Percentiles rank a stretch among this genome's conserved stretches.
Conservation (phyloP, 31 red algal genomes). For the Asparagopsis taxiformis region DNA sequence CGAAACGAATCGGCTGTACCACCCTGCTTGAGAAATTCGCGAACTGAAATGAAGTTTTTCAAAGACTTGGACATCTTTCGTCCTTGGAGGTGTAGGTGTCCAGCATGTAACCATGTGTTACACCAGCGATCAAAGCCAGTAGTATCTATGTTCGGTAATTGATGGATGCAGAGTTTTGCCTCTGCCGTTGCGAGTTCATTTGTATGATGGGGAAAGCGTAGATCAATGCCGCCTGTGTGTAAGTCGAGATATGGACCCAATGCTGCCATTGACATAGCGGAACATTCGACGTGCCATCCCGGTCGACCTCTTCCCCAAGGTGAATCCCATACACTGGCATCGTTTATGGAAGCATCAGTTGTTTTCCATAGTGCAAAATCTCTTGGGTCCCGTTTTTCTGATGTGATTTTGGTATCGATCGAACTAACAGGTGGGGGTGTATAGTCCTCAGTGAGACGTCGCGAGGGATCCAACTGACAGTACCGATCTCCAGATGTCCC, state of each 20-base stretch:
- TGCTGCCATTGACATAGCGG: slow-evolving; percentile 60
- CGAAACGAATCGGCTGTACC: slow-evolving; percentile 74
- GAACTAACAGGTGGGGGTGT: neutral
- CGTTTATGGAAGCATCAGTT: neutral
- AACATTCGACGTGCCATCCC: slow-evolving; percentile 90
- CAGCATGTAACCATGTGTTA: slow-evolving; percentile 81
- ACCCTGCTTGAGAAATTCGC: slow-evolving; percentile 59
- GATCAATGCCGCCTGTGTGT: slow-evolving; percentile 89
- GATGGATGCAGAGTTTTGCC: slow-evolving; percentile 18
- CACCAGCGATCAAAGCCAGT: slow-evolving; percentile 25
- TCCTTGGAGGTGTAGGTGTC: slow-evolving; percentile 44
- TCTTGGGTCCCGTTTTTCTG: slow-evolving; percentile 47
- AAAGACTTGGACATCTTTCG: slow-evolving; percentile 91
- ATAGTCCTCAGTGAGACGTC: neutral
- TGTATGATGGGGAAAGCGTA: slow-evolving; percentile 89
- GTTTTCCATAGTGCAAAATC: slow-evolving; percentile 91
- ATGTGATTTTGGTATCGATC: neutral
- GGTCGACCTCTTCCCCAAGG: slow-evolving; percentile 72
- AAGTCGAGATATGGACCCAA: slow-evolving; percentile 72
- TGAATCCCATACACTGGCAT: slow-evolving; percentile 17
- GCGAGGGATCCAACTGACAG: slow-evolving; percentile 56
- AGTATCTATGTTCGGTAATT: slow-evolving; percentile 6
- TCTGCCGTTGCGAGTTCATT: slow-evolving; percentile 82
- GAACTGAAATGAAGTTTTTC: slow-evolving; percentile 67
- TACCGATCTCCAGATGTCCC: slow-evolving; percentile 42